Evolutionary conservation across 371 early-diverging fungal genomes (phyloP), one percentile per base, ranked within the genome.

Genomic region (Fennellomyces sp.): DNA sequence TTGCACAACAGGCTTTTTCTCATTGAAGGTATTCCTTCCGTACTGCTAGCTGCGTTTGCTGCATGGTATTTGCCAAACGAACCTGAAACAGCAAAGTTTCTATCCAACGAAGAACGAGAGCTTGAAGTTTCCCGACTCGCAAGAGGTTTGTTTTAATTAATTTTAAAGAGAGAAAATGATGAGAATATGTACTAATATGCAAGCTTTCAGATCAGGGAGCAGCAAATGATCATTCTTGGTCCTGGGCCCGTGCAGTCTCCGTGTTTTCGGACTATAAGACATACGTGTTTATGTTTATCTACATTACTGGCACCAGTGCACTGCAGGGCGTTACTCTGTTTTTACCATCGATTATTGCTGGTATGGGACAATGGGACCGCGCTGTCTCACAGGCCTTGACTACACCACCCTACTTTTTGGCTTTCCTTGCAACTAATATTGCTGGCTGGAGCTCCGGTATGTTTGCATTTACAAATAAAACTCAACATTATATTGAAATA

Each of bases 21-120:
- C 23, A 69, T 84, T 11, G 83, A 86, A 68, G 84, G 84, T 31
- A 23, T 68, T 1, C 76, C 82, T 0, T 75, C 83, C 13, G 62
- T 81, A 3, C 7, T 83, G 0, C 33, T 81, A 21, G 72, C 80
- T 1, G 21, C 48, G 10, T 63, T 81, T 5, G 68, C 75, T 17
- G 69, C 64, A 29, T 80, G 63, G 64, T 64, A 72, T 21, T 63
- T 91, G 12, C 87, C 91, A 1, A 74, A 85, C 52, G 75, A 60
- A 10, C 88, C 90, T 0, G 81, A 81, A 35, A 81, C 75, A 0
- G 80, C 87, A 2, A 66, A 52, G 31, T 89, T 82, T 60, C 65
- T 91, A 29, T 82, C 77, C 11, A 50, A 70, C 0, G 73, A 78
- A 56, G 89, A 91, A 59, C 63, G 74, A 13, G 72, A 71, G 6